A percentile compares a stretch with the other conserved stretches of the same genome.
Evolutionary conservation across 768 basidiomycete genomes (phyloP).

Genomic region (Tubosaeta sp.): DNA sequence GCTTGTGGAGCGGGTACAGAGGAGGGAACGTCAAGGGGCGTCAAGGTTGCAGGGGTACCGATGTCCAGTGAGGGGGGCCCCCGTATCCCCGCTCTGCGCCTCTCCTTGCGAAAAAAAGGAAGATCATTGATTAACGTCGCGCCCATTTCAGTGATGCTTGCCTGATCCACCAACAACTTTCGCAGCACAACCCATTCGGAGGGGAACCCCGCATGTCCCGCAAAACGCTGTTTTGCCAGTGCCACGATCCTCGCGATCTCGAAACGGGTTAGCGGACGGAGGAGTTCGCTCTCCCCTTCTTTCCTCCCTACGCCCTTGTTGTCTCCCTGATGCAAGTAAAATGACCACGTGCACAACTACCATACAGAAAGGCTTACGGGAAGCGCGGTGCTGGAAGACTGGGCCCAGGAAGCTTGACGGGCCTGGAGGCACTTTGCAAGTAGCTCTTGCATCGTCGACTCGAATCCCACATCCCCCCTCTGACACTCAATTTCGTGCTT

Average conservation of each 20-base stretch:
- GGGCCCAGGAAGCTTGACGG: constrained; percentile 24
- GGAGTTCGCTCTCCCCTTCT: constrained; percentile 20
- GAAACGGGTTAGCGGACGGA: constrained; percentile 41
- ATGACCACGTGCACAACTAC: neutral
- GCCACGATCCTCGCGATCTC: constrained; percentile 38
- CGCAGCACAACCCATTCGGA: constrained; percentile 36
- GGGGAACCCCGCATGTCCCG: constrained; percentile 17
- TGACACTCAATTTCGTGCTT: neutral
- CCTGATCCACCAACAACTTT: constrained; percentile 44
- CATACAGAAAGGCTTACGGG: constrained; percentile 9
- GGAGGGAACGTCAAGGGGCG: constrained; percentile 27
- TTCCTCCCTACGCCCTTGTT: neutral
- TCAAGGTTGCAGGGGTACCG: constrained; percentile 8
- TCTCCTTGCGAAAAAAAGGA: constrained; percentile 13
- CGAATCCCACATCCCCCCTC: constrained; percentile 27
- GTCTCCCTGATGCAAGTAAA: constrained; percentile 4
- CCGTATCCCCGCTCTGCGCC: constrained; percentile 12
- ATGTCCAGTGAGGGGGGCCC: neutral
- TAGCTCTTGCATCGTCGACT: constrained; percentile 28
- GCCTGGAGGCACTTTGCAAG: constrained; percentile 34
- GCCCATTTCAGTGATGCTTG: neutral
- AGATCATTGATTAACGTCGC: neutral
- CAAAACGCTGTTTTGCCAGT: constrained; percentile 8
- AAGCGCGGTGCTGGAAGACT: constrained; percentile 7
- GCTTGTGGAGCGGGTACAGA: constrained; percentile 25